Conservation (phyloP, 2,329 filamentous ascomycete species). For the Didymella sp. region DNA sequence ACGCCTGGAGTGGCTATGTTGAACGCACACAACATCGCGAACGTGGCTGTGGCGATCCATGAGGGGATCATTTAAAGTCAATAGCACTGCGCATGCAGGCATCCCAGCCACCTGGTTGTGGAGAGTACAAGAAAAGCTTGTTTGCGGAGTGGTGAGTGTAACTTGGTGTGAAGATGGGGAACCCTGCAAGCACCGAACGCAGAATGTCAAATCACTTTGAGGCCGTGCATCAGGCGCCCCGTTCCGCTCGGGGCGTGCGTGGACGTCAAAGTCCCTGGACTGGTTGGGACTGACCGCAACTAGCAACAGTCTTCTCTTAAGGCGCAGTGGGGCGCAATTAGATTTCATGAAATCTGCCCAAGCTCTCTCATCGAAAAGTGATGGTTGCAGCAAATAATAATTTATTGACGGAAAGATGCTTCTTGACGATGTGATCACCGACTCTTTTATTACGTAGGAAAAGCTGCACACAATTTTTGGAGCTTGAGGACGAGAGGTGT, state of each 20-base stretch:
- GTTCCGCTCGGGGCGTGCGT: not conserved
- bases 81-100: not conserved
- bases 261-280: not conserved
- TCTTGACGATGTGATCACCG: too few relatives aligned
- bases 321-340: too few relatives aligned
- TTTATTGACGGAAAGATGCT: too few relatives aligned
- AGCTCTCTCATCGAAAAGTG: too few relatives aligned
- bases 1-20: slow-evolving; percentile 14
- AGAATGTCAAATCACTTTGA: slow-evolving; percentile 1
- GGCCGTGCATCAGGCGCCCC: slow-evolving; percentile 11
- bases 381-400: too few relatives aligned
- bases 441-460: too few relatives aligned
- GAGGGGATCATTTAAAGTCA: not conserved
- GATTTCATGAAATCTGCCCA: too few relatives aligned
- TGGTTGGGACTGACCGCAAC: not conserved
- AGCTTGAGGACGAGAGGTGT: too few relatives aligned
- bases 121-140: slow-evolving; percentile 9
- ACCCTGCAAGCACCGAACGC: slow-evolving; percentile 7
- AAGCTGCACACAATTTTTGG: too few relatives aligned
- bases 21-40: not conserved
- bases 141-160: not conserved
- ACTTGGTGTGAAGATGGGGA: not conserved
- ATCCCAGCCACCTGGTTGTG: not conserved
- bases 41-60: not conserved
- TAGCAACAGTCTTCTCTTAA: not conserved